Conservation (phyloP, 1,139 yeast species). For the Yamadazyma oceani region DNA sequence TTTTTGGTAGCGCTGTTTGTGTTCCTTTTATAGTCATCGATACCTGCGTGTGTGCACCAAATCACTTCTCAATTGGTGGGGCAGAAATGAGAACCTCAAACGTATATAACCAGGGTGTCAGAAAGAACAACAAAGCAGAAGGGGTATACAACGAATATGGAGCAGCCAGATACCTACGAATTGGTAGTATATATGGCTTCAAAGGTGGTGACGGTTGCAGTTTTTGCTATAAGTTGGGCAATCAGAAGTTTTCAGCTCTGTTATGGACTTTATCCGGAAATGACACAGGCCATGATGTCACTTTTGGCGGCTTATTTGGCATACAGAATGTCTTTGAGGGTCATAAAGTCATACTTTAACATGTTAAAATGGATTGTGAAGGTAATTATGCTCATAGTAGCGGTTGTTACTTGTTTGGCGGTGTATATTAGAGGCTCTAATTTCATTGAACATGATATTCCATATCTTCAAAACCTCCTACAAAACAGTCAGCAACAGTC, state of each 20-base stretch:
- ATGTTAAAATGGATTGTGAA: slow-evolving; percentile 24
- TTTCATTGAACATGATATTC: slow-evolving; percentile 22
- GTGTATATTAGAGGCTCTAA: slow-evolving; percentile 22
- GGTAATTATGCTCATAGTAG: slow-evolving; percentile 13
- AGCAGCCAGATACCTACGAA: slow-evolving; percentile 1
- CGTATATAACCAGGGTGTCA: too few relatives aligned
- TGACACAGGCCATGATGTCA: slow-evolving; percentile 6
- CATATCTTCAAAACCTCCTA: slow-evolving; percentile 5
- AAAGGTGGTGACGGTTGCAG: slow-evolving; percentile 8
- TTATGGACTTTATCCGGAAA: slow-evolving; percentile 10
- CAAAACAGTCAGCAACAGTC: slow-evolving; percentile 2
- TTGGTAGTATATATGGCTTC: slow-evolving; percentile 1
- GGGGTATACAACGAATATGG: slow-evolving; percentile 1
- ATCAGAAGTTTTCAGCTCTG: slow-evolving; percentile 9
- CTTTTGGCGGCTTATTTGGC: slow-evolving; percentile 11
- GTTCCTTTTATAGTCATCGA: neutral
- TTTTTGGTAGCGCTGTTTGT: slow-evolving; percentile 3
- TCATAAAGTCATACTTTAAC: slow-evolving; percentile 23
- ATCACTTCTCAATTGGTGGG: too few relatives aligned
- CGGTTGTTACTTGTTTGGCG: slow-evolving; percentile 13
- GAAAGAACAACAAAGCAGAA: neutral
- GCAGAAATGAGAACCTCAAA: too few relatives aligned
- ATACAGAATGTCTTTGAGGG: slow-evolving; percentile 10
- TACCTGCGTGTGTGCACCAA: neutral
- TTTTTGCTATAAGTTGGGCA: slow-evolving; percentile 11